phyloP scores from a whole-genome alignment of 495 filamentous ascomycete species.

The Aspergillus affinis region DNA sequence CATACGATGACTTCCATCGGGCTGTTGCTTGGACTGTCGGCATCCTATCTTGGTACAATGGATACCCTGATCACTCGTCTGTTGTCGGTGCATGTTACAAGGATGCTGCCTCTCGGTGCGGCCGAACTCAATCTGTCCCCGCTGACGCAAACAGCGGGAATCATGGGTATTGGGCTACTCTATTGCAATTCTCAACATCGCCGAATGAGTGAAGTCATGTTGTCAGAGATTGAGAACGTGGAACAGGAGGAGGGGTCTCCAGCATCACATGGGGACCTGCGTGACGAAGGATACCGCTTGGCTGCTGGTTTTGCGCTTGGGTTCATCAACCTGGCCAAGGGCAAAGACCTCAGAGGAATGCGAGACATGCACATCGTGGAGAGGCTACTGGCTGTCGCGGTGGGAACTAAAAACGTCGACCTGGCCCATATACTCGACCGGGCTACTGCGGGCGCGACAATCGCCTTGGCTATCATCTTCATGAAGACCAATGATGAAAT shows the following conservation, averaged over 20 bases:
- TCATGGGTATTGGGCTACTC: slow-evolving; percentile 95
- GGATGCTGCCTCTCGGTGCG: slow-evolving; percentile 86
- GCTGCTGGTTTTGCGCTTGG: slow-evolving; percentile 93
- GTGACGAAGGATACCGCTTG: slow-evolving; percentile 91
- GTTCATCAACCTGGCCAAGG: slow-evolving; percentile 91
- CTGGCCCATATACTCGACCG: slow-evolving; percentile 89
- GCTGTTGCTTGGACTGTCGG: slow-evolving; percentile 85
- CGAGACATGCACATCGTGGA: slow-evolving; percentile 94
- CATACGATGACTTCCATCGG: slow-evolving; percentile 99
- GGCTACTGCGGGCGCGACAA: slow-evolving; percentile 83
- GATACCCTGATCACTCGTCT: slow-evolving; percentile 91
- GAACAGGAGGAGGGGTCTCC: slow-evolving; percentile 68
- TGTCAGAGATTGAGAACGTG: slow-evolving; percentile 90
- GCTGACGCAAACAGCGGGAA: slow-evolving; percentile 91
- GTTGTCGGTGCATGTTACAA: slow-evolving; percentile 93
- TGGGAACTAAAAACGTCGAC: slow-evolving; percentile 82
- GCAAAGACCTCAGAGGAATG: slow-evolving; percentile 80
- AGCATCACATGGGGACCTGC: slow-evolving; percentile 63
- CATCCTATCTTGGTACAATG: slow-evolving; percentile 94
- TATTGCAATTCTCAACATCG: slow-evolving; percentile 96
- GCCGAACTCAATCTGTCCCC: slow-evolving; percentile 92
- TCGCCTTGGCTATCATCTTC: slow-evolving; percentile 91
- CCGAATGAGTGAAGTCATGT: slow-evolving; percentile 97
- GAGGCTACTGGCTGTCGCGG: slow-evolving; percentile 78
- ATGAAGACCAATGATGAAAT: slow-evolving; percentile 93